A percentile compares a stretch with the other conserved stretches of the same genome.
phyloP scores from a whole-genome alignment of 306 rosid genomes.

The Hylodesmum podocarpum region DNA sequence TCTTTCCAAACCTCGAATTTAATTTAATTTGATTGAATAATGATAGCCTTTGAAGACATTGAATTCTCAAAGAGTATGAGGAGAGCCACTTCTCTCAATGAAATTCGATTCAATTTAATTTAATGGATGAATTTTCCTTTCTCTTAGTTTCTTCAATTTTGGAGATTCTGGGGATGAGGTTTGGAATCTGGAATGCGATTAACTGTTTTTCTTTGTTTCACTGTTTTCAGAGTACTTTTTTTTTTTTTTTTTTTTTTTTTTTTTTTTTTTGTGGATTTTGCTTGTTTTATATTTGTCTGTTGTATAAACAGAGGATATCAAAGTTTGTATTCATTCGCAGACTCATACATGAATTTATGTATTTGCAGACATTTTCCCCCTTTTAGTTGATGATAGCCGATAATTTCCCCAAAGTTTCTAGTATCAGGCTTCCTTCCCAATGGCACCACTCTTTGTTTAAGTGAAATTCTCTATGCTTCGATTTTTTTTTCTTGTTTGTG shows the following conservation, averaged over 20 bases:
- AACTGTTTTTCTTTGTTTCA: constrained; percentile 9
- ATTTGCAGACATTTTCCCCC: background rate
- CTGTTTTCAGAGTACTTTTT: background rate
- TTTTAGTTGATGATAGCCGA: background rate
- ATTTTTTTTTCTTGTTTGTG: background rate
- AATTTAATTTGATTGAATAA: background rate
- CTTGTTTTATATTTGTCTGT: constrained; percentile 20
- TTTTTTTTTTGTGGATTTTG: background rate
- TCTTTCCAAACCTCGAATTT: background rate
- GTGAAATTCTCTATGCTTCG: background rate
- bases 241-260: background rate
- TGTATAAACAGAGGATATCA: constrained; percentile 26
- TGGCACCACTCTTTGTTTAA: background rate
- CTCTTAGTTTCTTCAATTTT: background rate
- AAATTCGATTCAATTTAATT: background rate
- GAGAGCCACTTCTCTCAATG: background rate
- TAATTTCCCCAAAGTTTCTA: background rate
- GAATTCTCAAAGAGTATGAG: background rate
- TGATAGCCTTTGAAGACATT: background rate
- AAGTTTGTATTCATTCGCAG: background rate
- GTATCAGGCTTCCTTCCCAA: background rate
- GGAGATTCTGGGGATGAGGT: background rate
- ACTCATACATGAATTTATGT: background rate
- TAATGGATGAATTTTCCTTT: background rate
- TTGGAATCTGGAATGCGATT: background rate